A percentile compares a stretch with the other conserved stretches of the same genome.
phyloP scores from a whole-genome alignment of 805 yeast genomes.

The Saturnispora hagleri region DNA sequence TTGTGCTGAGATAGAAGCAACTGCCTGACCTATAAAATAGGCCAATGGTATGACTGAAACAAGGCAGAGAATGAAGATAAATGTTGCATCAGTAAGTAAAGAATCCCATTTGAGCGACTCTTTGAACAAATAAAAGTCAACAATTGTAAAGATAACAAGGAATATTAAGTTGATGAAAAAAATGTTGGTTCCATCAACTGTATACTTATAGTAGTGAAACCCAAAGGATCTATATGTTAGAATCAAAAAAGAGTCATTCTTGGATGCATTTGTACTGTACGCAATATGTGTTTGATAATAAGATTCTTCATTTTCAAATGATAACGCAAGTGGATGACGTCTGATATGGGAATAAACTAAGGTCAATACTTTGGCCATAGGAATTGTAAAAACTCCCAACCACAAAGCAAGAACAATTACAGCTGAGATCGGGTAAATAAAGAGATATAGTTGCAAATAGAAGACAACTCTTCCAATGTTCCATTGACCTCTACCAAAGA shows the following conservation, averaged over 20 bases:
- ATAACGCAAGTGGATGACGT: conserved; percentile 84
- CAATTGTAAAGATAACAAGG: conserved; percentile 72
- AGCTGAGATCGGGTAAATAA: conserved; percentile 59
- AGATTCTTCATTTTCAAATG: conserved; percentile 52
- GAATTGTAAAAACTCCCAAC: conserved; percentile 82
- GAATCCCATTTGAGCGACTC: conserved; percentile 31
- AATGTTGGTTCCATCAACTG: conserved; percentile 93
- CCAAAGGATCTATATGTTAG: conserved; percentile 94
- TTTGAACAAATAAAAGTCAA: conserved; percentile 61
- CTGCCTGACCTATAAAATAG: conserved; percentile 96
- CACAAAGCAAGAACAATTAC: conserved; percentile 56
- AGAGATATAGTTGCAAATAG: conserved; percentile 56
- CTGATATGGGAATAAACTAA: conserved; percentile 69
- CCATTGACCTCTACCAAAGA: conserved; percentile 93
- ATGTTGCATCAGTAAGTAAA: conserved; percentile 49
- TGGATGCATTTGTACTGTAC: conserved; percentile 19
- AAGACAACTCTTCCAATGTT: conserved; percentile 71
- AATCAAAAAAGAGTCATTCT: conserved; percentile 55
- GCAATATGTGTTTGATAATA: conserved; percentile 31
- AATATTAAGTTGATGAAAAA: conserved; percentile 78
- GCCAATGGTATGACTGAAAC: conserved; percentile 88
- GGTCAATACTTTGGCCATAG: conserved; percentile 76
- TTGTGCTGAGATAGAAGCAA: conserved; percentile 97
- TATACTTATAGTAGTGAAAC: conserved; percentile 86
- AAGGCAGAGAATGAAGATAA: conserved; percentile 67